Evolutionary conservation across 306 rosid genomes (phyloP).

Genomic region (Crotalaria pallida): DNA sequence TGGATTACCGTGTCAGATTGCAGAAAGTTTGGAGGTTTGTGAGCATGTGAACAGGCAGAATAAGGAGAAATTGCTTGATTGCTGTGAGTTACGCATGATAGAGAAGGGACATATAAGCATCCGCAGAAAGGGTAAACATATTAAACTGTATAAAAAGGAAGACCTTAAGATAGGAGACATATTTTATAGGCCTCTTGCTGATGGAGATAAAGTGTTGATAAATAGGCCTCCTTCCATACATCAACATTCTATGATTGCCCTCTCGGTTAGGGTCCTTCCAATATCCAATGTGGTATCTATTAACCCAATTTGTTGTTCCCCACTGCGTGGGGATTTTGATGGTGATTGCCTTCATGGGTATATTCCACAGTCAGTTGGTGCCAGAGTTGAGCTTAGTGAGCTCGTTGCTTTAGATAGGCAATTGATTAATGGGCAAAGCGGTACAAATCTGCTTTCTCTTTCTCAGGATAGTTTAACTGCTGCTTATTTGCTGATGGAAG

Average conservation of each 20-base stretch:
- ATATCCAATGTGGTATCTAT: constrained; percentile 58
- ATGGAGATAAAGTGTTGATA: constrained; percentile 74
- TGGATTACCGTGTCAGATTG: constrained; percentile 79
- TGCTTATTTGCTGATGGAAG: constrained; percentile 65
- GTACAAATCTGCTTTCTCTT: constrained; percentile 78
- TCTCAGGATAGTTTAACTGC: constrained; percentile 92
- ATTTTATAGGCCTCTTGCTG: constrained; percentile 62
- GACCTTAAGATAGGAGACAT: constrained; percentile 66
- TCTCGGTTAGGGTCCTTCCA: constrained; percentile 72
- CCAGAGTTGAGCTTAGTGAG: constrained; percentile 80
- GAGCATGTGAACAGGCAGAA: constrained; percentile 67
- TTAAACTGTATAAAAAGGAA: constrained; percentile 37
- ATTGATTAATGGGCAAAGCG: constrained; percentile 78
- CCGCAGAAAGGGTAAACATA: constrained; percentile 42
- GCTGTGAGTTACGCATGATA: constrained; percentile 52
- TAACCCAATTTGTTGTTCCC: constrained; percentile 91
- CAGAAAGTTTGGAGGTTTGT: constrained; percentile 66
- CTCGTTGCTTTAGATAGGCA: constrained; percentile 79
- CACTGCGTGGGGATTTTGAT: constrained; percentile 94
- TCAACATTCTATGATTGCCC: constrained; percentile 80
- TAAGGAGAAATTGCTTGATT: constrained; percentile 42
- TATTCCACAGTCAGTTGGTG: constrained; percentile 71
- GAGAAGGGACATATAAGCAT: constrained; percentile 62
- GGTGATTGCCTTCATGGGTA: constrained; percentile 98
- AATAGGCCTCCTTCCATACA: constrained; percentile 98